Percentiles rank a stretch among this genome's conserved stretches.
Evolutionary conservation across 2,329 filamentous ascomycete genomes (phyloP).

Genomic region (Penicillium janthinellum): DNA sequence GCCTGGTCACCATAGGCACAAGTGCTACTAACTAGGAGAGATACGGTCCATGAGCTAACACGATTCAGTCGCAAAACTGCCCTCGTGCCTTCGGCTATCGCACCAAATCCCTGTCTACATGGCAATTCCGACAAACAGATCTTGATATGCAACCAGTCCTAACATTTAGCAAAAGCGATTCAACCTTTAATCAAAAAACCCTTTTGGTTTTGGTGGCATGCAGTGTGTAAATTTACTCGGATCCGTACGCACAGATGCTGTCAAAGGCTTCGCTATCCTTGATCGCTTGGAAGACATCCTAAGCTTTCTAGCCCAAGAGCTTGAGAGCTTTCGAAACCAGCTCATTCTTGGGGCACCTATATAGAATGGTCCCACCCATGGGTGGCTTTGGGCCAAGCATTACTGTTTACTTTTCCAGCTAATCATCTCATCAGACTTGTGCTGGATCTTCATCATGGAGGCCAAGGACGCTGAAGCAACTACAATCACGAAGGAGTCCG

Average conservation of each 20-base stretch:
- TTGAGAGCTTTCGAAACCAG: neutral
- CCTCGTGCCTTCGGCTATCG: neutral
- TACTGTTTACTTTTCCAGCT: neutral
- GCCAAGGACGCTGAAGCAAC: neutral
- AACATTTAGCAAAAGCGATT: neutral
- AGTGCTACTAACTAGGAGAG: neutral
- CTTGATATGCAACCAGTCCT: neutral
- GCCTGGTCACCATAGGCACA: neutral
- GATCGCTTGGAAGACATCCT: neutral
- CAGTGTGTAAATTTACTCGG: neutral
- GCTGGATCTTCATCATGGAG: neutral
- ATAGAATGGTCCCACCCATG: neutral
- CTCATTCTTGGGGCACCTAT: neutral
- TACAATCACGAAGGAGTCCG: neutral
- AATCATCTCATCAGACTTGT: neutral
- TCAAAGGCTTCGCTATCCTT: neutral
- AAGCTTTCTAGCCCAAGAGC: neutral
- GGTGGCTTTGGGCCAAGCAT: no score
- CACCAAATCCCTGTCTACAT: neutral
- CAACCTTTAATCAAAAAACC: neutral
- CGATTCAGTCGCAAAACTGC: neutral
- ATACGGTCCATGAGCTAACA: neutral
- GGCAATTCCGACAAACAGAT: neutral
- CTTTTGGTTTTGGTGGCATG: neutral
- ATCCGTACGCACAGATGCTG: neutral